Conservation (phyloP, 1,284 basidiomycete species). For the Tilletia caries region DNA sequence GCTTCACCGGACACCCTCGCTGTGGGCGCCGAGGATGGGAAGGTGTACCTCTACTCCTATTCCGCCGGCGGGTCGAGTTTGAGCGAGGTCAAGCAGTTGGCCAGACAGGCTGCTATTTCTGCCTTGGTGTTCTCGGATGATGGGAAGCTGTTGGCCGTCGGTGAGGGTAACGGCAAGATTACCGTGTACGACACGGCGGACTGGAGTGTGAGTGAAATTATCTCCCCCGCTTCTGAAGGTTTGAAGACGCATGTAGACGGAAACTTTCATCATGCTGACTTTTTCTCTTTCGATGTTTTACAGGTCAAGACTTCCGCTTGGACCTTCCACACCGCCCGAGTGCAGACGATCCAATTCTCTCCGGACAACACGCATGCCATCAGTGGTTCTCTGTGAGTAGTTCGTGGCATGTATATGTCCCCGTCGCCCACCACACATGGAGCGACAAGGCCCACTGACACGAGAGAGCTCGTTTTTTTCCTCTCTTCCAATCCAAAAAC, state of each 20-base stretch:
- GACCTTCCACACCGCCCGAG: constrained; percentile 81
- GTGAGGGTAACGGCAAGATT: constrained; percentile 73
- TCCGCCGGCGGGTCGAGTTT: constrained; percentile 15
- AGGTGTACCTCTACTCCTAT: constrained; percentile 37
- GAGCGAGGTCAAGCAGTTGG: constrained; percentile 10
- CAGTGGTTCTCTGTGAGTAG: constrained; percentile 69
- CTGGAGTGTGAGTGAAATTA: constrained; percentile 20
- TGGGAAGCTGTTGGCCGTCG: constrained; percentile 66
- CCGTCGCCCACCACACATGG: background rate
- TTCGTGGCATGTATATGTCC: too few relatives aligned
- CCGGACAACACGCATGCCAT: constrained; percentile 71
- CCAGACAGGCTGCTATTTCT: constrained; percentile 58
- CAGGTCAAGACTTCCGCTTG: constrained; percentile 58
- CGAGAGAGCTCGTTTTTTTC: background rate
- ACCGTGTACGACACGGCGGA: constrained; percentile 73
- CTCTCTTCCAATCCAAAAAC: background rate
- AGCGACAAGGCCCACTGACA: background rate
- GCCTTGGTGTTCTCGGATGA: constrained; percentile 78
- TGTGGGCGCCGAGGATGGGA: constrained; percentile 63
- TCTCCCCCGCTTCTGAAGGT: background rate
- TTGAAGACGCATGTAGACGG: background rate
- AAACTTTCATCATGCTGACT: background rate
- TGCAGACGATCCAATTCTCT: constrained; percentile 76
- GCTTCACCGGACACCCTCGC: constrained; percentile 62
- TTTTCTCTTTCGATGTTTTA: background rate